Evolutionary conservation across 2,329 filamentous ascomycete species (phyloP).

Genomic region (Colletotrichum simmondsii): DNA sequence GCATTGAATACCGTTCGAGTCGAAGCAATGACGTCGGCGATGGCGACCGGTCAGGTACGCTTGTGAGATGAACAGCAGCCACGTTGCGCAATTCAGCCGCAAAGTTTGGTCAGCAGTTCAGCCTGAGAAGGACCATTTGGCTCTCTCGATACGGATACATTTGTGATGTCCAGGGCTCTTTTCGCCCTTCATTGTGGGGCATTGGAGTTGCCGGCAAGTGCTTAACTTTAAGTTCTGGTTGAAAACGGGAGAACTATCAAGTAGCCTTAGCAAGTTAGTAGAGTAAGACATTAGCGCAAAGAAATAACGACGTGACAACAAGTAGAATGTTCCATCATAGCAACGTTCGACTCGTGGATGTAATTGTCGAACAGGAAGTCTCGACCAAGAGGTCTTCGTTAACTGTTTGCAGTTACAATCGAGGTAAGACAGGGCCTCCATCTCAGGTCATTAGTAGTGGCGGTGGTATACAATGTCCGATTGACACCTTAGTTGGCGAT

Average conservation of each 20-base stretch:
- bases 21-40: conserved; percentile 17
- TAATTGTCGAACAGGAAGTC: background rate
- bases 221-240: background rate
- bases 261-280: background rate
- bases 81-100: background rate
- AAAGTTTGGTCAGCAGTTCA: background rate
- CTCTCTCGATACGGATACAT: background rate
- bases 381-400: background rate
- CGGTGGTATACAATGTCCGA: background rate
- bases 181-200: background rate
- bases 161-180: background rate
- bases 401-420: conserved; percentile 16
- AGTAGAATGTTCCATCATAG: background rate
- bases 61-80: background rate
- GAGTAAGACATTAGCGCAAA: background rate
- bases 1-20: background rate
- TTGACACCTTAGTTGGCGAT: conserved; percentile 4
- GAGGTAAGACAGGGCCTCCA: background rate
- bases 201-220: background rate
- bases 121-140: background rate
- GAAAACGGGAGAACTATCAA: background rate
- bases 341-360: background rate
- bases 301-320: background rate
- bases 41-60: background rate
- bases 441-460: conserved; percentile 12